These are phyloP conservation scores for Phellinidium pouzarii DNA, from an alignment of 1,284 basidiomycete species.

Conservation along the genomic window DNA sequence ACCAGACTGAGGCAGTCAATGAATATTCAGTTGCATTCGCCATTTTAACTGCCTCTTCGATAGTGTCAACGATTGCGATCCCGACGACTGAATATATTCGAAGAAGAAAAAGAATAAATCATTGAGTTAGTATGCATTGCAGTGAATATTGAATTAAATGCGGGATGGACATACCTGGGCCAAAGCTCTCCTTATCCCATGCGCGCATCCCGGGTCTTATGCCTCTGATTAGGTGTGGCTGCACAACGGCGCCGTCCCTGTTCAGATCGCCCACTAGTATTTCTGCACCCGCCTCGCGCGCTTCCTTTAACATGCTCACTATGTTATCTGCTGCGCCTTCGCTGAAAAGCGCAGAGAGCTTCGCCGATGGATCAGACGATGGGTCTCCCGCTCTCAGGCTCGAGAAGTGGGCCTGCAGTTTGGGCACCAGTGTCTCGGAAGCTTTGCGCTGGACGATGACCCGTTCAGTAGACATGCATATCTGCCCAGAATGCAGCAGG, in stretches of 20 bases:
- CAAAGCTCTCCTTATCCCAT: conserved; percentile 55
- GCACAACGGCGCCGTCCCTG: conserved; percentile 38
- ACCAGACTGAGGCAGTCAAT: conserved; percentile 49
- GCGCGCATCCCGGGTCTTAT: conserved; percentile 44
- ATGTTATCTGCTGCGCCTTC: conserved; percentile 45
- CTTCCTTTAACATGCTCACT: conserved; percentile 43
- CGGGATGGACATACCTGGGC: conserved; percentile 37
- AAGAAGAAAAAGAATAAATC: not conserved
- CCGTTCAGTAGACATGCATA: conserved; percentile 69
- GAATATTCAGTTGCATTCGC: conserved; percentile 53
- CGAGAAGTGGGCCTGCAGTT: conserved; percentile 29
- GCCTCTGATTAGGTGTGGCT: conserved; percentile 47
- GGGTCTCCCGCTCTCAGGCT: conserved; percentile 34
- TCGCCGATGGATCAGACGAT: conserved; percentile 18
- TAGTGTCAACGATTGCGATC: conserved; percentile 40
- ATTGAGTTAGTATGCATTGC: conserved; percentile 11
- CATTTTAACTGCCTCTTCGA: conserved; percentile 47
- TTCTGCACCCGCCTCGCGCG: conserved; percentile 44
- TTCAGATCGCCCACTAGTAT: conserved; percentile 41
- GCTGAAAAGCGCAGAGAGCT: conserved; percentile 42
- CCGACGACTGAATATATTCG: conserved; percentile 34
- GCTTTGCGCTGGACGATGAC: conserved; percentile 48
- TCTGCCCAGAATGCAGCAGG: conserved; percentile 56
- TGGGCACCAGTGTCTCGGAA: conserved; percentile 32
- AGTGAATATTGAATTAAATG: conserved; percentile 13